These are phyloP conservation scores for Glaciozyma martinii DNA, from an alignment of 768 basidiomycete genomes.

Conservation along the genomic window DNA sequence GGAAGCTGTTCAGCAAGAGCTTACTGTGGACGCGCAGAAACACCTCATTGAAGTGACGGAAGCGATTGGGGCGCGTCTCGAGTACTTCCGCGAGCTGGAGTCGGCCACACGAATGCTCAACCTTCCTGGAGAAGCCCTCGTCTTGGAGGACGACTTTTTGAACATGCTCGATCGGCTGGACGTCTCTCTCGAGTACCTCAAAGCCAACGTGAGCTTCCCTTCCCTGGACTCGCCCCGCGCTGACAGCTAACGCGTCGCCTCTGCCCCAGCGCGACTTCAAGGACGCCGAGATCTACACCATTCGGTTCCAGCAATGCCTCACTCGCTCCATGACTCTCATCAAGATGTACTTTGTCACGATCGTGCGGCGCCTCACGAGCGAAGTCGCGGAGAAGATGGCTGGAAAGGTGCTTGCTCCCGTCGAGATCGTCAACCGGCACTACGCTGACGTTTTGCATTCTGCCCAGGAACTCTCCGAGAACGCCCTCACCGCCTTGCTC, in stretches of 20 bases:
- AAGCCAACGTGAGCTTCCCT: constrained; percentile 58
- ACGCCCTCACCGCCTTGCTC: constrained; percentile 65
- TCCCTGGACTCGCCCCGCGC: background rate
- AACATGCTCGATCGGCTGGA: constrained; percentile 95
- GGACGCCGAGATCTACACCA: constrained; percentile 87
- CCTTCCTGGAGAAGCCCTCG: constrained; percentile 82
- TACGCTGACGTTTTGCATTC: background rate
- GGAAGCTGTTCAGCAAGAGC: background rate
- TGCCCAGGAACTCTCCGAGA: constrained; percentile 46
- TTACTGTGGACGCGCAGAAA: constrained; percentile 48
- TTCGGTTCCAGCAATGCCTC: constrained; percentile 97
- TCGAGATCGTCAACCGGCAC: background rate
- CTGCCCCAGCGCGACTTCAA: constrained; percentile 66
- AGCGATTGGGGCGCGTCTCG: constrained; percentile 68
- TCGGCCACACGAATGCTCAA: constrained; percentile 87
- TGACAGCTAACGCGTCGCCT: background rate
- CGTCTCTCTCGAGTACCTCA: constrained; percentile 83
- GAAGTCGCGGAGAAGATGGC: constrained; percentile 67
- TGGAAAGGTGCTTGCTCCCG: constrained; percentile 54
- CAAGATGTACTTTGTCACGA: constrained; percentile 90
- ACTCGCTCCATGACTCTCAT: constrained; percentile 96
- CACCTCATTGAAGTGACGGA: constrained; percentile 66
- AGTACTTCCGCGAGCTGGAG: constrained; percentile 92
- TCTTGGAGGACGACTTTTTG: constrained; percentile 80
- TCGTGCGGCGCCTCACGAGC: constrained; percentile 63